A percentile compares a stretch with the other conserved stretches of the same genome.
Conservation (phyloP, 805 yeast species). For the Grigorovia humatica region DNA sequence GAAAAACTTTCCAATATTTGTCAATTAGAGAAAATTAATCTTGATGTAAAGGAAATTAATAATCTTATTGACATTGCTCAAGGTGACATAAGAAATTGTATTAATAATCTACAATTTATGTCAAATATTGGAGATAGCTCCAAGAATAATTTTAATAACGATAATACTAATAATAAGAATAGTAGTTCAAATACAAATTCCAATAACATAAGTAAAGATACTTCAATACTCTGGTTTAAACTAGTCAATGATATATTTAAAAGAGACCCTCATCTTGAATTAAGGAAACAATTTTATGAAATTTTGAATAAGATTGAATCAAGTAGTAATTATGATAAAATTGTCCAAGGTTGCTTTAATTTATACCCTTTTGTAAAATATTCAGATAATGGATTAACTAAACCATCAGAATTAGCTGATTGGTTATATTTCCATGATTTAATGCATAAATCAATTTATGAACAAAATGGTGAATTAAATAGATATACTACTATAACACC, state of each 20-base stretch:
- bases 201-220: slow-evolving; percentile 37
- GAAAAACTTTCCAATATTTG: slow-evolving; percentile 44
- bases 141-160: neutral
- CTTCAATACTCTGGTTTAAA: slow-evolving; percentile 54
- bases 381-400: slow-evolving; percentile 50
- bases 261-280: slow-evolving; percentile 36
- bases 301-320: slow-evolving; percentile 38
- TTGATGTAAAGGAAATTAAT: slow-evolving; percentile 43
- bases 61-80: slow-evolving; percentile 63
- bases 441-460: slow-evolving; percentile 29
- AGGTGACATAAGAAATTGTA: slow-evolving; percentile 77
- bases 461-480: slow-evolving; percentile 37
- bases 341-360: slow-evolving; percentile 63
- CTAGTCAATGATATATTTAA: slow-evolving; percentile 53
- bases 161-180: slow-evolving; percentile 3
- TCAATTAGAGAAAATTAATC: slow-evolving; percentile 38
- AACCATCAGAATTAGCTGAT: slow-evolving; percentile 55
- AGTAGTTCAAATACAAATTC: slow-evolving; percentile 17
- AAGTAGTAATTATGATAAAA: slow-evolving; percentile 47
- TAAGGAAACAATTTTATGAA: slow-evolving; percentile 39
- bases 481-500: slow-evolving; percentile 49
- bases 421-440: slow-evolving; percentile 69
- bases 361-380: slow-evolving; percentile 50
- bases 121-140: slow-evolving; percentile 9
- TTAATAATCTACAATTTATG: slow-evolving; percentile 69